Percentiles rank a stretch among this genome's conserved stretches.
Evolutionary conservation across 805 yeast genomes (phyloP).

Genomic region (Kockiozyma suomiensis): DNA sequence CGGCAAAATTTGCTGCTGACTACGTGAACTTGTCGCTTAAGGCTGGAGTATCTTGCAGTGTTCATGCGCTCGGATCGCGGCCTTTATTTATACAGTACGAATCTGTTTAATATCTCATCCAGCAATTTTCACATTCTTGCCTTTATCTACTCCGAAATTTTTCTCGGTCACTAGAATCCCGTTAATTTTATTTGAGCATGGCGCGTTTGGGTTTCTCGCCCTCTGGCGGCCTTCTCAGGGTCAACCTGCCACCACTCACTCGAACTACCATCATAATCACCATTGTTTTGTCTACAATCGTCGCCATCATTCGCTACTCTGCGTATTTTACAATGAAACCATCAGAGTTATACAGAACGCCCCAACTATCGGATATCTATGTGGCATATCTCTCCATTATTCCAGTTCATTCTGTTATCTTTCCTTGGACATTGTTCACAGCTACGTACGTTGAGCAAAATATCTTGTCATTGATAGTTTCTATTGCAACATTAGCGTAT

Average conservation of each 20-base stretch:
- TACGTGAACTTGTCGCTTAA: too few relatives aligned
- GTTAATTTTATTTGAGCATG: too few relatives aligned
- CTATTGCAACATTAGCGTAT: constrained; percentile 48
- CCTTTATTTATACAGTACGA: too few relatives aligned
- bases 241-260: constrained; percentile 43
- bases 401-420: constrained; percentile 46
- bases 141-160: neutral
- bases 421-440: constrained; percentile 35
- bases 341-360: constrained; percentile 32
- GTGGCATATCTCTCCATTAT: constrained; percentile 57
- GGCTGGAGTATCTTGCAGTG: too few relatives aligned
- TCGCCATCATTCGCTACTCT: constrained; percentile 43
- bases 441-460: constrained; percentile 33
- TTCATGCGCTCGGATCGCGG: too few relatives aligned
- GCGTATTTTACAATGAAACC: constrained; percentile 38
- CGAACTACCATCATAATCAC: constrained; percentile 37
- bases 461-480: constrained; percentile 39
- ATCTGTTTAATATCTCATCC: too few relatives aligned
- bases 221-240: constrained; percentile 12
- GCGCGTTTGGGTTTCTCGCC: neutral
- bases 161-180: neutral
- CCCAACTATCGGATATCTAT: constrained; percentile 51
- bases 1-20: too few relatives aligned
- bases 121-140: too few relatives aligned
- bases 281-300: constrained; percentile 36